Evolutionary conservation across 352 stramenopile genomes (phyloP).

Genomic region (Phytophthora sansomeana): DNA sequence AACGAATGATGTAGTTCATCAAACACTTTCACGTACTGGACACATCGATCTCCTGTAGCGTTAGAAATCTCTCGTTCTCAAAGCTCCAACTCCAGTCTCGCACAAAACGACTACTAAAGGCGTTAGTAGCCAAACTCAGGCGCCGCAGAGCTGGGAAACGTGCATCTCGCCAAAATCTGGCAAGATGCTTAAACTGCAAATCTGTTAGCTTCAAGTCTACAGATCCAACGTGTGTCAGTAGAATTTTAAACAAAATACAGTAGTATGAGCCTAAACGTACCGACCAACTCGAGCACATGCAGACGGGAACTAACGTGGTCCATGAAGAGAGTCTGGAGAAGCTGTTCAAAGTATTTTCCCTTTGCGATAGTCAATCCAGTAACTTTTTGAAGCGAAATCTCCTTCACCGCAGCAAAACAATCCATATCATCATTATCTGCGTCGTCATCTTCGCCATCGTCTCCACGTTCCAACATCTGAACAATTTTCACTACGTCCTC

Average conservation of each 20-base stretch:
- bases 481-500: conserved; percentile 40
- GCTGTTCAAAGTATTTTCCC: conserved; percentile 45
- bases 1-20: neutral
- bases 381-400: conserved; percentile 43
- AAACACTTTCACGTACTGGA: conserved; percentile 35
- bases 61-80: conserved; percentile 47
- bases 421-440: conserved; percentile 38
- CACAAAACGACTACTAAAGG: conserved; percentile 72
- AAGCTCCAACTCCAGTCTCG: conserved; percentile 66
- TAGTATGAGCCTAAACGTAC: conserved; percentile 11
- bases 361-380: conserved; percentile 25
- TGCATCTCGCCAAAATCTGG: conserved; percentile 54
- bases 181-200: conserved; percentile 53
- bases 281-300: conserved; percentile 37
- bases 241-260: neutral
- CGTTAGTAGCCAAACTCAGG: conserved; percentile 47
- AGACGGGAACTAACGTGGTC: conserved; percentile 52
- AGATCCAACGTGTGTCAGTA: neutral
- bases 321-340: conserved; percentile 68
- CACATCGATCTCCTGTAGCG: conserved; percentile 50
- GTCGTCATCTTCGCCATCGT: conserved; percentile 23
- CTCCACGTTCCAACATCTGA: conserved; percentile 41
- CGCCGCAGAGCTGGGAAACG: conserved; percentile 45
- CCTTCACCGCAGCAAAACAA: conserved; percentile 45
- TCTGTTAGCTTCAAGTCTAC: conserved; percentile 54